Percentiles rank a stretch among this genome's conserved stretches.
Conservation (phyloP, 2,329 filamentous ascomycete species). For the Fusarium nodosum region DNA sequence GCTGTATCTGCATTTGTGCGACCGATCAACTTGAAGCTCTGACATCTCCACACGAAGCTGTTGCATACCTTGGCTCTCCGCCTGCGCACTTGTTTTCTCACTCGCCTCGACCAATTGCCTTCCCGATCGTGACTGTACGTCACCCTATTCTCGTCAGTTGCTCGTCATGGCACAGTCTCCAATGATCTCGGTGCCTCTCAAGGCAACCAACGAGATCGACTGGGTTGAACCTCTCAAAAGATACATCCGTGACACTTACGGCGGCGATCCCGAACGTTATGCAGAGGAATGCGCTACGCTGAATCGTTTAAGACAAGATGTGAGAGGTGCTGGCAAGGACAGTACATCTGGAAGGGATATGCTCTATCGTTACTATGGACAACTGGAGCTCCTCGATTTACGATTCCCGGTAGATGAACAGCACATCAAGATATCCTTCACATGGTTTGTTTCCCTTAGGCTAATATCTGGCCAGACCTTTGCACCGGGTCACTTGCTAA, state of each 20-base stretch:
- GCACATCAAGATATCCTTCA: conserved; percentile 99
- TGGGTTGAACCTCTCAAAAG: conserved; percentile 93
- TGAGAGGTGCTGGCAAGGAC: conserved; percentile 97
- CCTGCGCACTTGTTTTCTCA: conserved; percentile 26
- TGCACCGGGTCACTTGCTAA: not conserved
- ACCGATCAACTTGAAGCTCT: conserved; percentile 32
- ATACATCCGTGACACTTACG: conserved; percentile 94
- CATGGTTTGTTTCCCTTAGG: conserved; percentile 74
- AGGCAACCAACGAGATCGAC: conserved; percentile 97
- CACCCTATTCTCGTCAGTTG: conserved; percentile 12
- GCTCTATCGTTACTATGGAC: conserved; percentile 96
- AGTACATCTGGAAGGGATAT: conserved; percentile 94
- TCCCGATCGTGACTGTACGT: conserved; percentile 16
- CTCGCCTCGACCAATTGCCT: conserved; percentile 33
- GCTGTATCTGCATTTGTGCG: conserved; percentile 37
- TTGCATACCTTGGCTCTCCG: conserved; percentile 41
- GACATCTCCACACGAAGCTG: conserved; percentile 32
- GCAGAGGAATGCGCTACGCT: conserved; percentile 94
- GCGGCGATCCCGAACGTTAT: conserved; percentile 96
- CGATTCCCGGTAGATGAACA: conserved; percentile 98
- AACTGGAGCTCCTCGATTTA: conserved; percentile 93
- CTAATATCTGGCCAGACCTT: not conserved
- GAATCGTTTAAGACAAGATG: conserved; percentile 96
- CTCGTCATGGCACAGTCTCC: conserved; percentile 82
- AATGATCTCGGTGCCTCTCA: conserved; percentile 95